phyloP scores from a whole-genome alignment of 1,284 basidiomycete genomes.

The Boletus calvinii region DNA sequence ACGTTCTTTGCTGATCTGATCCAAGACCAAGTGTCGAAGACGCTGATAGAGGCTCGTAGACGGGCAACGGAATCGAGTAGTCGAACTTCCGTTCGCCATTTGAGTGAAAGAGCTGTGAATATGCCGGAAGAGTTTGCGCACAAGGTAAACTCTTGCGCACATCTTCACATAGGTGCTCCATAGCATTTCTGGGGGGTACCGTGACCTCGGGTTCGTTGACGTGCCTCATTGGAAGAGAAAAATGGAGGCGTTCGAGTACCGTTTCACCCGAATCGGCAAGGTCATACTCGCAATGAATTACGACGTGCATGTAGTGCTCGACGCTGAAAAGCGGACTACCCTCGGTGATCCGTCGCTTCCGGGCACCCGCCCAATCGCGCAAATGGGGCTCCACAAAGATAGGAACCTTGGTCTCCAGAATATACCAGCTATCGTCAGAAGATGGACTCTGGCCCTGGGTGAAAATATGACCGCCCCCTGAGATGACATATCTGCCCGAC shows the following conservation, averaged over 20 bases:
- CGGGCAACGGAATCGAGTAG: slow-evolving; percentile 61
- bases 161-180: slow-evolving; percentile 15
- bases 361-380: slow-evolving; percentile 45
- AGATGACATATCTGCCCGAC: slow-evolving; percentile 46
- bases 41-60: slow-evolving; percentile 45
- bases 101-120: slow-evolving; percentile 70
- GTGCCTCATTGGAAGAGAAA: slow-evolving; percentile 57
- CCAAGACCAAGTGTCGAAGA: slow-evolving; percentile 3
- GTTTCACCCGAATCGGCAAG: slow-evolving; percentile 38
- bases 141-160: slow-evolving; percentile 29
- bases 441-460: slow-evolving; percentile 7
- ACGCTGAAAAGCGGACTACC: slow-evolving; percentile 58
- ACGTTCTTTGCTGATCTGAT: slow-evolving; percentile 8
- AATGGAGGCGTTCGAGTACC: slow-evolving; percentile 38
- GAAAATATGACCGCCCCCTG: slow-evolving; percentile 47
- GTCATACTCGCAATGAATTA: slow-evolving; percentile 56
- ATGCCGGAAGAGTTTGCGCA: slow-evolving; percentile 57
- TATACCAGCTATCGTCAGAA: slow-evolving; percentile 52
- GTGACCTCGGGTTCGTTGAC: slow-evolving; percentile 36
- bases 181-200: slow-evolving; percentile 18
- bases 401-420: slow-evolving; percentile 55
- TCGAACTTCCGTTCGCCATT: slow-evolving; percentile 73
- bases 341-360: slow-evolving; percentile 45
- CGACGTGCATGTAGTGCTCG: slow-evolving; percentile 52
- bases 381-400: slow-evolving; percentile 36